These are phyloP conservation scores for Epichloe coenophiala DNA, from an alignment of 2,329 filamentous ascomycete species.

Conservation along the genomic window DNA sequence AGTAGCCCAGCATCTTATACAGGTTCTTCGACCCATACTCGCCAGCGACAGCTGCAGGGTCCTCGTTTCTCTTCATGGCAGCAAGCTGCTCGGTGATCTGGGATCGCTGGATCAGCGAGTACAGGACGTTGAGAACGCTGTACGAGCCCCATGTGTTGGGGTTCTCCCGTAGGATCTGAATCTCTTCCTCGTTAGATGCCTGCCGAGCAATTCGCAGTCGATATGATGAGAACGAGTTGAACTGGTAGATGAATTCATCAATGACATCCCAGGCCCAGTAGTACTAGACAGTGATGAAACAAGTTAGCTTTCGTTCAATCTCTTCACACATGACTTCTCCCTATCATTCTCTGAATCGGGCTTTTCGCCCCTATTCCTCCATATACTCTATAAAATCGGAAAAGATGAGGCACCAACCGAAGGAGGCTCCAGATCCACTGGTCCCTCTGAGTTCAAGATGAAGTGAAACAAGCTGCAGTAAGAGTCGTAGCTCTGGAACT, in stretches of 20 bases:
- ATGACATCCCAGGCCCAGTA: constrained; percentile 99
- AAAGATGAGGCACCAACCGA: constrained; percentile 49
- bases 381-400: not conserved
- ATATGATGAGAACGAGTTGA: constrained; percentile 98
- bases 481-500: constrained; percentile 97
- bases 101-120: constrained; percentile 95
- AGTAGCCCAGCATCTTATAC: constrained; percentile 98
- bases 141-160: constrained; percentile 99
- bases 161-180: constrained; percentile 83
- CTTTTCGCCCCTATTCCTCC: not conserved
- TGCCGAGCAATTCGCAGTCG: constrained; percentile 78
- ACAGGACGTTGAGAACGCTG: constrained; percentile 96
- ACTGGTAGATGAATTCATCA: constrained; percentile 99
- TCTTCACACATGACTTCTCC: not conserved
- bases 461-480: constrained; percentile 99
- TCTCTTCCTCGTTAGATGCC: constrained; percentile 80
- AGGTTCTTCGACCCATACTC: constrained; percentile 90
- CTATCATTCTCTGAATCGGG: not conserved
- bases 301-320: constrained; percentile 5
- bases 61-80: constrained; percentile 88
- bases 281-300: constrained; percentile 44
- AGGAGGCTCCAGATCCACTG: constrained; percentile 90
- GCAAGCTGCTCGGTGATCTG: constrained; percentile 96
- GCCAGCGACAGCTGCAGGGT: constrained; percentile 74
- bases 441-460: constrained; percentile 98